phyloP scores from a whole-genome alignment of 2,329 filamentous ascomycete genomes.

The Allantophomopsis cytisporea region DNA sequence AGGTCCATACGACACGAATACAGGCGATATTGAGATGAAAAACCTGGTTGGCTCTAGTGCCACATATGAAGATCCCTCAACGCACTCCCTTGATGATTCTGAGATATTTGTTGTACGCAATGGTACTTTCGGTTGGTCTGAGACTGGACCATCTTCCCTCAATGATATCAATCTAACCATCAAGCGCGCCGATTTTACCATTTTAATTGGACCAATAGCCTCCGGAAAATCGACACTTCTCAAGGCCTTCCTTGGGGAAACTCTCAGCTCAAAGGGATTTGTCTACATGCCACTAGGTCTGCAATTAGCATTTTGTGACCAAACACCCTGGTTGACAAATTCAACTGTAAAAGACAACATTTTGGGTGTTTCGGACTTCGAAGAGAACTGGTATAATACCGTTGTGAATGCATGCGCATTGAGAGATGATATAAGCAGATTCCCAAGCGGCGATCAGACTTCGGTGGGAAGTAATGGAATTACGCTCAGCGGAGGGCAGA shows the following conservation, averaged over 20 bases:
- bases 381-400: slow-evolving; percentile 11
- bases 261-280: slow-evolving; percentile 3
- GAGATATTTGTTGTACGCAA: slow-evolving; percentile 5
- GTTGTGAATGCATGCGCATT: slow-evolving; percentile 8
- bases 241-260: slow-evolving; percentile 10
- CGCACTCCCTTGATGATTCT: neutral
- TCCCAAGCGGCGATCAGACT: slow-evolving; percentile 12
- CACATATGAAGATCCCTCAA: neutral
- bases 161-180: slow-evolving; percentile 3
- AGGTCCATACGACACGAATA: too few relatives aligned
- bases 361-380: slow-evolving; percentile 12
- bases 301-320: slow-evolving; percentile 24
- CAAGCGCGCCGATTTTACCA: slow-evolving; percentile 1
- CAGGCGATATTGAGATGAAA: neutral
- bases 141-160: slow-evolving; percentile 2
- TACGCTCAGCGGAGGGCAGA: slow-evolving; percentile 11
- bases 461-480: slow-evolving; percentile 15
- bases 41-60: too few relatives aligned
- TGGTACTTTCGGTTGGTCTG: slow-evolving; percentile 3
- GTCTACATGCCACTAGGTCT: slow-evolving; percentile 3
- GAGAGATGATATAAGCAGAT: slow-evolving; percentile 5
- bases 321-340: slow-evolving; percentile 28
- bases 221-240: slow-evolving; percentile 11
- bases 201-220: slow-evolving; percentile 12
- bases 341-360: slow-evolving; percentile 23